A percentile compares a stretch with the other conserved stretches of the same genome.
phyloP scores from a whole-genome alignment of 345 rosid species.

The Salix viminalis region DNA sequence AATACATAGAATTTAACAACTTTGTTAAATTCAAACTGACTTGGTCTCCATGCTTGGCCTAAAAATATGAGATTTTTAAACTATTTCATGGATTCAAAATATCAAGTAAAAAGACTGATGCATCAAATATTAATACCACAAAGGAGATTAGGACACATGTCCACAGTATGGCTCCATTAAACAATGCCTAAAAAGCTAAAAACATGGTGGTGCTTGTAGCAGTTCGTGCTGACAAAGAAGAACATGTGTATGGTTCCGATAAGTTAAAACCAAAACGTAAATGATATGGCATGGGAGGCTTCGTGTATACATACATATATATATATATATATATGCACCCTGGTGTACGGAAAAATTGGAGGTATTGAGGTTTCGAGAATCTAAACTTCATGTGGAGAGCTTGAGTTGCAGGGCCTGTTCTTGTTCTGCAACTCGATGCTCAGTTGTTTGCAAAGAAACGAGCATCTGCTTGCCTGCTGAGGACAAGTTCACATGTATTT shows the following conservation, averaged over 20 bases:
- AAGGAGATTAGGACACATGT: conserved; percentile 3
- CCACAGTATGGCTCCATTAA: conserved; percentile 9
- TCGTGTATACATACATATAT: not conserved
- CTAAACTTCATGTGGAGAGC: not conserved
- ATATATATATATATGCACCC: not conserved
- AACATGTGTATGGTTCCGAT: not conserved
- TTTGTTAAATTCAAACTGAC: too few species aligned
- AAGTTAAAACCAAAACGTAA: not conserved
- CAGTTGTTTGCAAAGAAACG: not conserved
- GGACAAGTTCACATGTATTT: conserved; percentile 20
- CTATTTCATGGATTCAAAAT: too few species aligned
- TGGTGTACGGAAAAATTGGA: not conserved
- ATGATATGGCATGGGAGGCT: not conserved
- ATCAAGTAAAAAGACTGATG: too few species aligned
- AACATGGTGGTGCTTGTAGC: not conserved
- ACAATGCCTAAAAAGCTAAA: not conserved
- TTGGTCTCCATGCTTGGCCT: too few species aligned
- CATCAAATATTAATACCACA: not conserved
- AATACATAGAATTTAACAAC: too few species aligned
- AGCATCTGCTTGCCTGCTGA: not conserved
- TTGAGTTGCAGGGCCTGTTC: not conserved
- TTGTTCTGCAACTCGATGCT: not conserved
- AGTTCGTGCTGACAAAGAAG: not conserved
- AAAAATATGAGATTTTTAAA: too few species aligned
- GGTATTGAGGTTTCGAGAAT: conserved; percentile 1